Base-by-base conservation (phyloP, 768 basidiomycete genomes). In the Lactarius psammicola region DNA sequence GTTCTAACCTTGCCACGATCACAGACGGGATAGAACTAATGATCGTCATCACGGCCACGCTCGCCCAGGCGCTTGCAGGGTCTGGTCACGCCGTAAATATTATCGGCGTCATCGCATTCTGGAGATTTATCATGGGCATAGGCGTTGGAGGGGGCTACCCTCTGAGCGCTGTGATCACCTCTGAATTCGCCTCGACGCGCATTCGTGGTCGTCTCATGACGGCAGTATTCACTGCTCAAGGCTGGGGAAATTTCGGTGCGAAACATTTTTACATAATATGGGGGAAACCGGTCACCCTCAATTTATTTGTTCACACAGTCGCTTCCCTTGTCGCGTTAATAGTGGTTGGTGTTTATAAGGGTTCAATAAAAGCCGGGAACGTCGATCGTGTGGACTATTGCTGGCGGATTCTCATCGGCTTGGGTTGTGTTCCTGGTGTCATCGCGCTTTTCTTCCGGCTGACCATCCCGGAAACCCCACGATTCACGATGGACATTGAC, bases 91-190 rank as follows among this genome's bases (percentile, higher is more conserved):
- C 86, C 7, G 84, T 93, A 56, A 79, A 78, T 70, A 87, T 94
- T 72, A 81, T 93, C 66, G 90, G 87, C 68, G 87, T 84, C 38
- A 78, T 95, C 63, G 79, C 93, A 65, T 84, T 90, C 56, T 95
- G 92, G 92, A 86, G 93, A 18, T 90, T 92, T 78, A 86, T 87
- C 0, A 87, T 86, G 84, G 91, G 91, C 0, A 76, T 94, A 3
- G 93, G 94, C 4, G 90, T 95, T 30, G 94, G 93, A 5, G 94
- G 94, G 13, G 94, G 94, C 71, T 94, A 94, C 73, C 94, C 94
- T 15, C 75, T 95, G 0, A 86, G 84, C 59, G 89, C 94, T 13
- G 88, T 93, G 70, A 95, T 95, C 70, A 87, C 93, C 4, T 93
- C 90, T 33, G 94, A 96, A 73, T 96, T 94, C 70, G 88, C 94